A percentile compares a stretch with the other conserved stretches of the same genome.
These are phyloP conservation scores for Raphanus raphanistrum DNA, from an alignment of 345 rosid genomes.

Conservation along the genomic window DNA sequence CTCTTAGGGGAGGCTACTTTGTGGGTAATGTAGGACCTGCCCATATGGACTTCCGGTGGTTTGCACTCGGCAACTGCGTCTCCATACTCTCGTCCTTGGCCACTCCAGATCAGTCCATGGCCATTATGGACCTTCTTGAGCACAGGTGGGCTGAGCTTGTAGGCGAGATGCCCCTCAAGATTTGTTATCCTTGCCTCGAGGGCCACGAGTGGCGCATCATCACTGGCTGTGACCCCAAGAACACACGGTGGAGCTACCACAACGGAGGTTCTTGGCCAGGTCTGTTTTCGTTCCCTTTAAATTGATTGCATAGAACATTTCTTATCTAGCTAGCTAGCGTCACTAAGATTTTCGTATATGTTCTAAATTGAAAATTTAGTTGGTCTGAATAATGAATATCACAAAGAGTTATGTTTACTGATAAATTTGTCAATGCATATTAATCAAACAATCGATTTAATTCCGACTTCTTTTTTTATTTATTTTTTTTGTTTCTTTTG, in stretches of 20 bases:
- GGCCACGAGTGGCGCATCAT: slow-evolving; percentile 60
- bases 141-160: slow-evolving; percentile 66
- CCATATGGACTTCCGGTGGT: slow-evolving; percentile 75
- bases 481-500: no score
- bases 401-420: neutral
- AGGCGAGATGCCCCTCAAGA: slow-evolving; percentile 68
- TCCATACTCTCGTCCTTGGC: slow-evolving; percentile 60
- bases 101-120: slow-evolving; percentile 66
- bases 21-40: slow-evolving; percentile 80
- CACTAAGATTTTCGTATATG: neutral
- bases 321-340: neutral
- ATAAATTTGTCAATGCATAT: neutral
- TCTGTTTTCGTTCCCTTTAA: slow-evolving; percentile 17
- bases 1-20: slow-evolving; percentile 63
- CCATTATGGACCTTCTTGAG: slow-evolving; percentile 69
- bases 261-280: slow-evolving; percentile 82
- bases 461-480: neutral
- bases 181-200: slow-evolving; percentile 59
- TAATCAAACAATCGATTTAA: neutral
- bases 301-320: neutral
- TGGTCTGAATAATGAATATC: neutral
- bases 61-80: slow-evolving; percentile 59
- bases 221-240: slow-evolving; percentile 67
- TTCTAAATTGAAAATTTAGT: neutral
- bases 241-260: slow-evolving; percentile 68